A percentile compares a stretch with the other conserved stretches of the same genome.
Conservation (phyloP, 2,329 filamentous ascomycete genomes). For the Pyrenochaeta sp. region DNA sequence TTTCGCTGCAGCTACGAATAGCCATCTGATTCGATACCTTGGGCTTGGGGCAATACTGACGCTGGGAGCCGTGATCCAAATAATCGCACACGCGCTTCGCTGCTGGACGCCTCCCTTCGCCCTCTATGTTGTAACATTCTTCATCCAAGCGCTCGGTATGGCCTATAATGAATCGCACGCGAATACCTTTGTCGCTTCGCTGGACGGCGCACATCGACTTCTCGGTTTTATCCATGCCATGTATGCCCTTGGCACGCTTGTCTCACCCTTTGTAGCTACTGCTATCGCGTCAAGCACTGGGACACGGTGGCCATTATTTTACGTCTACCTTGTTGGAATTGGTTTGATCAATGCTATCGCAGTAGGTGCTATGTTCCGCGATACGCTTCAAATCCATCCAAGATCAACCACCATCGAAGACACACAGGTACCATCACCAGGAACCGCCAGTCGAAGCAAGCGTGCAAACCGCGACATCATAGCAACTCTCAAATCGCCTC, state of each 20-base stretch:
- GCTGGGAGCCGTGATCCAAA: constrained; percentile 65
- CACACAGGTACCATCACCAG: neutral
- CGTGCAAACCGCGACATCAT: constrained; percentile 56
- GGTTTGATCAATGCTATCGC: constrained; percentile 61
- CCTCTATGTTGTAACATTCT: constrained; percentile 66
- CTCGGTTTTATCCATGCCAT: constrained; percentile 71
- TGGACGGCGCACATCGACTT: constrained; percentile 65
- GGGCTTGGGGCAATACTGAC: constrained; percentile 65
- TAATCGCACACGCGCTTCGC: constrained; percentile 63
- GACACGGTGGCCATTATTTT: constrained; percentile 65
- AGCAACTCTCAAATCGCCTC: constrained; percentile 54
- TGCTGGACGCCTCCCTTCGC: constrained; percentile 66
- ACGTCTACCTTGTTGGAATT: constrained; percentile 63
- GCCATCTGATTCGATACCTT: constrained; percentile 61
- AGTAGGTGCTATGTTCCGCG: constrained; percentile 60
- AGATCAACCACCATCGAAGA: neutral
- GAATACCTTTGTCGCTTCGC: constrained; percentile 67
- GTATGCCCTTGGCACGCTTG: constrained; percentile 65
- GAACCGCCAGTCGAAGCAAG: constrained; percentile 29
- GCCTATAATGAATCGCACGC: constrained; percentile 71
- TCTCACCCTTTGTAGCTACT: constrained; percentile 61
- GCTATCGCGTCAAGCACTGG: constrained; percentile 50
- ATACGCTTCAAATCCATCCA: constrained; percentile 50
- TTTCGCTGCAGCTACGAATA: constrained; percentile 65
- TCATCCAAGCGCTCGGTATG: constrained; percentile 66